phyloP scores from a whole-genome alignment of 768 basidiomycete genomes.

The Termitomyces eurrhizus region DNA sequence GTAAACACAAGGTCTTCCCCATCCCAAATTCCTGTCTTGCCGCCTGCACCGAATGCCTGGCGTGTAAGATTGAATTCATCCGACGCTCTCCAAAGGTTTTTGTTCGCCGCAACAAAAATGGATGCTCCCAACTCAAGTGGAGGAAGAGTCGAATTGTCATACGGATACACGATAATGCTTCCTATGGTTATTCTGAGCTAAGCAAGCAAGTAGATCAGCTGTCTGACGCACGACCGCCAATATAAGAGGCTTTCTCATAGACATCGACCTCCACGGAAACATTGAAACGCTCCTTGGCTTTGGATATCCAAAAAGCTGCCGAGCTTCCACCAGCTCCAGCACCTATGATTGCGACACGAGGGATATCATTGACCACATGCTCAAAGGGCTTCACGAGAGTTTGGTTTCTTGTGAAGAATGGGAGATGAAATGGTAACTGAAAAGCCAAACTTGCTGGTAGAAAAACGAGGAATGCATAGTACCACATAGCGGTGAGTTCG shows the following conservation, averaged over 20 bases:
- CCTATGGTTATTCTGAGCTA: slow-evolving; percentile 39
- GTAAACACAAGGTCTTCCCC: slow-evolving; percentile 66
- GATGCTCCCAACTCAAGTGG: slow-evolving; percentile 83
- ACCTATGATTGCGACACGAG: slow-evolving; percentile 81
- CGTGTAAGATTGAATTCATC: slow-evolving; percentile 74
- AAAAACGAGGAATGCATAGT: slow-evolving; percentile 23
- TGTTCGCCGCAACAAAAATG: slow-evolving; percentile 81
- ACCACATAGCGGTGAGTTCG: slow-evolving; percentile 16
- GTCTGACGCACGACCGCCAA: slow-evolving; percentile 77
- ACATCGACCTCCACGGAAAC: slow-evolving; percentile 77
- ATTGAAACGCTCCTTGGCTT: slow-evolving; percentile 67
- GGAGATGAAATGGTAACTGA: slow-evolving; percentile 52
- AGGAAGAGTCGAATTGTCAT: slow-evolving; percentile 52
- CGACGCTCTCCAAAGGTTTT: slow-evolving; percentile 65
- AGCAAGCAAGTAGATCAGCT: neutral
- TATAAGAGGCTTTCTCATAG: slow-evolving; percentile 70
- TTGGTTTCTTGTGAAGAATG: slow-evolving; percentile 44
- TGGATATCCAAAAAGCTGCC: slow-evolving; percentile 81
- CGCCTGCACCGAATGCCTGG: slow-evolving; percentile 42
- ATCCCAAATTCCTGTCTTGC: slow-evolving; percentile 77
- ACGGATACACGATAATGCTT: slow-evolving; percentile 73
- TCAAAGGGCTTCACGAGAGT: slow-evolving; percentile 15
- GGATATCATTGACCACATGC: slow-evolving; percentile 22
- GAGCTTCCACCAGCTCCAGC: slow-evolving; percentile 87
- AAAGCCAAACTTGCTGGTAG: slow-evolving; percentile 33